Base-by-base conservation (phyloP, 805 yeast genomes). In the Metschnikowia bowlesiae region DNA sequence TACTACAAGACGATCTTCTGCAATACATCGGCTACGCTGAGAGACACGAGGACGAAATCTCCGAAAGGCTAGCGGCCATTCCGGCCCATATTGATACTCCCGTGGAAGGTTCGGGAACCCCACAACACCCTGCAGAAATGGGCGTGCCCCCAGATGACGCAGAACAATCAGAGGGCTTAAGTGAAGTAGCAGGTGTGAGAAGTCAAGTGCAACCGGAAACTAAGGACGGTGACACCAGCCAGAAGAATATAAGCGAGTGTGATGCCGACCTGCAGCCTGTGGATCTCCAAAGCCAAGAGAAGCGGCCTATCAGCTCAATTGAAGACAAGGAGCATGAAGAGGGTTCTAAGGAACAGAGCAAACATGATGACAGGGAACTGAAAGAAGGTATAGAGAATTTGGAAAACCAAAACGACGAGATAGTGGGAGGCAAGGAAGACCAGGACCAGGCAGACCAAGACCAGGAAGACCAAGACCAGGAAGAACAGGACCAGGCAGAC, bases 1-100 rank as follows among this genome's bases (percentile, higher is more conserved):
- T 69, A 28, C 39, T 60, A 10, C 65, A 63, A 22, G 71, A 68
- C 30, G 59, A 59, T 16, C 49, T 64, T n/a, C 64, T 60, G 11
- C 64, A 59, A 52, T 65, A 61, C 44, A 40, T 55, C n/a, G 57
- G 53, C 33, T 57, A 55, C 38, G 59, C 55, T 1, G 38, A 50
- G 2, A 34, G 40, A 9, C 57, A 57, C 39, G 47, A 37, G 28
- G 52, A 51, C n/a, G 58, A 55, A 38, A 53, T 55, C 13, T 18
- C 46, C 2, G 37, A 45, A 7, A 34, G 53, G n/a, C 45, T 49
- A 34, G 39, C 34, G 28, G 49, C 18, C 9, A 14, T 26, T 8
- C 11, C 26, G 31, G 37, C 31, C 13, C n/a, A n/a, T 2, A 11
- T 13, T 22, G 30, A 29, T 14, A 18, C n/a, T 6, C 16, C 29